These are phyloP conservation scores for Leonotis leonurus DNA, from an alignment of 257 asterid species.

Conservation along the genomic window DNA sequence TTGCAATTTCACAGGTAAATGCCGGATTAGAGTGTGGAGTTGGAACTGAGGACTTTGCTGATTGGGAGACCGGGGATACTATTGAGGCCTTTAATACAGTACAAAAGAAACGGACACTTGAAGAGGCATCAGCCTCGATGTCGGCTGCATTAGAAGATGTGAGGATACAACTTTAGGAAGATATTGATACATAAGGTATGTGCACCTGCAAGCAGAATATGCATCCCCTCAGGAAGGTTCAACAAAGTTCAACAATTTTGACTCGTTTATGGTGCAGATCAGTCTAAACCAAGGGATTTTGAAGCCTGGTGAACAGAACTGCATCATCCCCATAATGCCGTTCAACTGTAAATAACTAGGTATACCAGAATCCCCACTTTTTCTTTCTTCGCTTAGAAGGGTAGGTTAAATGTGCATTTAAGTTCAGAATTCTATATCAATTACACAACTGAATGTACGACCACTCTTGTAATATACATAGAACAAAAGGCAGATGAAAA, in stretches of 20 bases:
- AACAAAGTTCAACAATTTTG: neutral
- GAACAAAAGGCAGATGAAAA: too few species aligned
- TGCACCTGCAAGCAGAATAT: neutral
- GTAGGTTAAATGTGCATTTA: slow-evolving; percentile 24
- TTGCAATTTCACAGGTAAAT: slow-evolving; percentile 49
- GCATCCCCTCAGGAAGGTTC: neutral
- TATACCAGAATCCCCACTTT: slow-evolving; percentile 16
- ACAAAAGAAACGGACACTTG: slow-evolving; percentile 78
- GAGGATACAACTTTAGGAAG: slow-evolving; percentile 32
- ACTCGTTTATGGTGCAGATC: neutral
- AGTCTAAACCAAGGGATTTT: neutral
- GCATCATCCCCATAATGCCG: slow-evolving; percentile 14
- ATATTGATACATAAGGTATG: neutral
- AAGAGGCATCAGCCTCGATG: slow-evolving; percentile 91
- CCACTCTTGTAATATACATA: too few species aligned
- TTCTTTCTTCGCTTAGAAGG: slow-evolving; percentile 13
- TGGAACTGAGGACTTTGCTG: slow-evolving; percentile 52
- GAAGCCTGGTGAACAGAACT: slow-evolving; percentile 7
- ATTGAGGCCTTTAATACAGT: slow-evolving; percentile 66
- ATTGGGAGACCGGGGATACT: slow-evolving; percentile 73
- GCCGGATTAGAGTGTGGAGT: slow-evolving; percentile 93
- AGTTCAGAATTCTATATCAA: slow-evolving; percentile 12
- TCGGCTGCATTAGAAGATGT: slow-evolving; percentile 66
- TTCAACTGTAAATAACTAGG: slow-evolving; percentile 49
- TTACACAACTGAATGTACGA: slow-evolving; percentile 6